phyloP scores from a whole-genome alignment of 495 filamentous ascomycete species.

The Penicillium cosmopolitanum region DNA sequence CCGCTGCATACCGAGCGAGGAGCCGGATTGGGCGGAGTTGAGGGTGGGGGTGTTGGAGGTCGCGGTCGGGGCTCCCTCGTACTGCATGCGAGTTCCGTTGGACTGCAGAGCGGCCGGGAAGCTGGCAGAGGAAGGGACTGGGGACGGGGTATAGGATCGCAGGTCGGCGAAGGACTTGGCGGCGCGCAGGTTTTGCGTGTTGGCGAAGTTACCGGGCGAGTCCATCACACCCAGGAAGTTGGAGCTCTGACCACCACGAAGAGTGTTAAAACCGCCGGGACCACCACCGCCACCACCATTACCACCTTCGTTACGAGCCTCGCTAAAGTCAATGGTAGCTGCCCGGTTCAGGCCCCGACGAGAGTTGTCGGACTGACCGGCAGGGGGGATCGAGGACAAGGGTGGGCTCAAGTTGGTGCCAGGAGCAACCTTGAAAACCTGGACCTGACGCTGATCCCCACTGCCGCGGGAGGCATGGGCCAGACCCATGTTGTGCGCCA shows the following conservation, averaged over 20 bases:
- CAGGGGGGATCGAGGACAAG: constrained; percentile 56
- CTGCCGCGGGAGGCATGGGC: constrained; percentile 86
- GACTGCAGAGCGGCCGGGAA: constrained; percentile 74
- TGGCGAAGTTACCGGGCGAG: constrained; percentile 72
- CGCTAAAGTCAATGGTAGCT: constrained; percentile 97
- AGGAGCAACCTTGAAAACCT: constrained; percentile 74
- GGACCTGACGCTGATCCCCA: constrained; percentile 83
- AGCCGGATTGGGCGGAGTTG: constrained; percentile 73
- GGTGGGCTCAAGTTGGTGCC: constrained; percentile 69
- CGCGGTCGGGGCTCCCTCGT: constrained; percentile 60
- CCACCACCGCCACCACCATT: constrained; percentile 51
- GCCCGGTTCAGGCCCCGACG: constrained; percentile 86
- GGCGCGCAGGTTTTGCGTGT: constrained; percentile 78
- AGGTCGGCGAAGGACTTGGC: constrained; percentile 97
- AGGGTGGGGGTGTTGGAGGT: constrained; percentile 74
- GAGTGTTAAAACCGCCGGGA: constrained; percentile 67
- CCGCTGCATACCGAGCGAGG: constrained; percentile 58
- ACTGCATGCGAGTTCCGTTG: constrained; percentile 67
- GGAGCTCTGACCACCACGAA: constrained; percentile 74
- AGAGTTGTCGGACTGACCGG: constrained; percentile 70
- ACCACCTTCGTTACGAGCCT: constrained; percentile 70
- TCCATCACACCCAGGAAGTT: constrained; percentile 82
- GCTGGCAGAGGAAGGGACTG: constrained; percentile 84
- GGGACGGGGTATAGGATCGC: constrained; percentile 92
- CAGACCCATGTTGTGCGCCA: constrained; percentile 93